Evolutionary conservation across 192 early-diverging fungal species (phyloP), one percentile per base, ranked within the genome.

Genomic region (Coemansia sp.): DNA sequence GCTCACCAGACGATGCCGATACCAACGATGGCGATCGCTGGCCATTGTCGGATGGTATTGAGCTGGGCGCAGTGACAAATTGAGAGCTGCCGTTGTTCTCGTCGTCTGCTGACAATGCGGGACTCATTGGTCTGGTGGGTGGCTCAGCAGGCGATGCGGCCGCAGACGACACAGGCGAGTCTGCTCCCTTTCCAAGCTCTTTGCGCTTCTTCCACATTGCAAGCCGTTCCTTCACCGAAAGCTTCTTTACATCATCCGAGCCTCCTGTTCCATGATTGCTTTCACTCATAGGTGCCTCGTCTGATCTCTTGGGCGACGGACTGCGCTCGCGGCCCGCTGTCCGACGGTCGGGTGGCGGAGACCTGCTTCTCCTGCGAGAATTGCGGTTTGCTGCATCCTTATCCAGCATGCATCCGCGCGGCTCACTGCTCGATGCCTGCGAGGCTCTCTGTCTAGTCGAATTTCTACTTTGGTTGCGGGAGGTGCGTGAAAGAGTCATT

Each of bases 161-260:
- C 12, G 58, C 48, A 22, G 60, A 19, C 32, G 43, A 17, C n/a
- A 45, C 32, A 20, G 59, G 54, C 53, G 56, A 42, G 17, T 22
- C 40, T 19, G 42, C 11, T 41, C 63, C 16, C 50, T 65, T 70
- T 20, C 60, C 64, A 63, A 75, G 68, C 62, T 87, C 87, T 62
- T 86, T 85, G 69, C 92, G 88, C 68, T 86, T 87, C 56, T 88
- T 75, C 94, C 94, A 98, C 77, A 91, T 87, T 55, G 92, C 89
- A 13, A 96, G 68, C 40, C 91, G 79, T 83, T 95, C 94, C 63
- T 87, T 88, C 54, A 94, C 71, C 70, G 92, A 88, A 43, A 91
- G 82, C 43, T 86, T 73, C 61, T 87, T 90, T 41, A 91, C 89
- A 62, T 90, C 90, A 9, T 79, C 77, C 20, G 86, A 72, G 57